A percentile compares a stretch with the other conserved stretches of the same genome.
Conservation (phyloP, 768 basidiomycete genomes). For the Boletellus sp. region DNA sequence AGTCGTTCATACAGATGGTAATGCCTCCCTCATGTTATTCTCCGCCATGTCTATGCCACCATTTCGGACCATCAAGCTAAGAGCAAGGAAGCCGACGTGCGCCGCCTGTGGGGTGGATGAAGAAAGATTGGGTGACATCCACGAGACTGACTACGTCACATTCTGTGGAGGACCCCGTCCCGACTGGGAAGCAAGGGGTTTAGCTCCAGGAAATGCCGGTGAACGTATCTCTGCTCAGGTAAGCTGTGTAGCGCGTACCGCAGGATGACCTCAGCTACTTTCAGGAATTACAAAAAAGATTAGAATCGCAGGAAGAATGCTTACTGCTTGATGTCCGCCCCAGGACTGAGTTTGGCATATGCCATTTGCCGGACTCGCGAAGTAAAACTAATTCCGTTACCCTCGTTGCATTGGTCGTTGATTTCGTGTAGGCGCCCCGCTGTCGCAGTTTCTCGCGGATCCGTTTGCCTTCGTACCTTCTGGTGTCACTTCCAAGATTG, state of each 20-base stretch:
- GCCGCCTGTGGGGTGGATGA: constrained; percentile 65
- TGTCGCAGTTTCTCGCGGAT: constrained; percentile 57
- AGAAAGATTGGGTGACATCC: constrained; percentile 43
- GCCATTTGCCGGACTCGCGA: constrained; percentile 66
- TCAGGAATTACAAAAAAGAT: constrained; percentile 47
- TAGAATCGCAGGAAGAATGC: constrained; percentile 29
- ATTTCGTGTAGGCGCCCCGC: constrained; percentile 62
- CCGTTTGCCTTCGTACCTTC: constrained; percentile 46
- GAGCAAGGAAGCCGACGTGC: constrained; percentile 67
- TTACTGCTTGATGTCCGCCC: constrained; percentile 78
- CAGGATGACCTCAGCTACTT: not conserved
- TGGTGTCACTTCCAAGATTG: constrained; percentile 29
- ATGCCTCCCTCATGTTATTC: constrained; percentile 67
- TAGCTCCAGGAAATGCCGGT: constrained; percentile 37
- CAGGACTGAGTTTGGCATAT: constrained; percentile 79
- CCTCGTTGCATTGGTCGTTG: not conserved
- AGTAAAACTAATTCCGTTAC: constrained; percentile 47
- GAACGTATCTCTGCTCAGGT: constrained; percentile 46
- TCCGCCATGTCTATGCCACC: constrained; percentile 66
- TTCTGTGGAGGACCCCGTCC: constrained; percentile 78
- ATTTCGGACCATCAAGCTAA: constrained; percentile 82
- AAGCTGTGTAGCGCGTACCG: constrained; percentile 5
- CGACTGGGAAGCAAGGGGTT: constrained; percentile 60
- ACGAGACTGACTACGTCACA: constrained; percentile 71
- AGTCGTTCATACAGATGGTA: constrained; percentile 41